phyloP scores from a whole-genome alignment of 2,329 filamentous ascomycete species.

The Cercospora janseana region DNA sequence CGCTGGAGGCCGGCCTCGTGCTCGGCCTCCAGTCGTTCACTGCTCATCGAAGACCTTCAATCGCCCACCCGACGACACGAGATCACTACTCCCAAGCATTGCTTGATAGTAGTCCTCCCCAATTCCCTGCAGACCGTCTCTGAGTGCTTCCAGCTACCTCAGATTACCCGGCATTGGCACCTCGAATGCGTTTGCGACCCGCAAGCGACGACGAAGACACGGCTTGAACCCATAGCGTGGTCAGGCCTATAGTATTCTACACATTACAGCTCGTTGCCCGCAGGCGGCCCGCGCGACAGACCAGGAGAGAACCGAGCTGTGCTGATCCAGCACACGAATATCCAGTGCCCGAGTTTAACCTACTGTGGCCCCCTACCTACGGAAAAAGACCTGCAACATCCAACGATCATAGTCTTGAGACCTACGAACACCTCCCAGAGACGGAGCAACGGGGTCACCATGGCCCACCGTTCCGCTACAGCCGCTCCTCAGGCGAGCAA shows the following conservation, averaged over 20 bases:
- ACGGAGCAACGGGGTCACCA: neutral
- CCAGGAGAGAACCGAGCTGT: neutral
- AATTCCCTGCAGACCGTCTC: constrained; percentile 12
- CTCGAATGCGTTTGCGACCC: constrained; percentile 19
- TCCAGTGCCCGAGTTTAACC: neutral
- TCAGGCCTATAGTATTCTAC: constrained; percentile 24
- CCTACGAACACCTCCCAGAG: neutral
- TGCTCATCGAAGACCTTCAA: constrained; percentile 34
- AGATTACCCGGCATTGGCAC: constrained; percentile 19
- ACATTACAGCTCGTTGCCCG: constrained; percentile 29
- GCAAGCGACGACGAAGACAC: constrained; percentile 31
- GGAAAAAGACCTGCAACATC: neutral
- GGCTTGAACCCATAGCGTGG: constrained; percentile 23
- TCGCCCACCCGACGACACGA: constrained; percentile 28
- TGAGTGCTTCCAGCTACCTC: constrained; percentile 8
- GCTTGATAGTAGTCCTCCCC: constrained; percentile 24
- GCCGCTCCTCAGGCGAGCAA: constrained; percentile 12
- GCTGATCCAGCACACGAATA: neutral
- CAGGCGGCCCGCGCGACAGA: constrained; percentile 30
- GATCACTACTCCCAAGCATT: constrained; percentile 25
- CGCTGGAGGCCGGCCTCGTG: constrained; percentile 35
- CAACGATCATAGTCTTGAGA: neutral
- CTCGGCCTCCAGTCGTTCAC: constrained; percentile 35
- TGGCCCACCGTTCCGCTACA: constrained; percentile 18
- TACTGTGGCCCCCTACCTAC: neutral